Conservation (phyloP, 768 basidiomycete genomes). For the Crucibulum laeve region DNA sequence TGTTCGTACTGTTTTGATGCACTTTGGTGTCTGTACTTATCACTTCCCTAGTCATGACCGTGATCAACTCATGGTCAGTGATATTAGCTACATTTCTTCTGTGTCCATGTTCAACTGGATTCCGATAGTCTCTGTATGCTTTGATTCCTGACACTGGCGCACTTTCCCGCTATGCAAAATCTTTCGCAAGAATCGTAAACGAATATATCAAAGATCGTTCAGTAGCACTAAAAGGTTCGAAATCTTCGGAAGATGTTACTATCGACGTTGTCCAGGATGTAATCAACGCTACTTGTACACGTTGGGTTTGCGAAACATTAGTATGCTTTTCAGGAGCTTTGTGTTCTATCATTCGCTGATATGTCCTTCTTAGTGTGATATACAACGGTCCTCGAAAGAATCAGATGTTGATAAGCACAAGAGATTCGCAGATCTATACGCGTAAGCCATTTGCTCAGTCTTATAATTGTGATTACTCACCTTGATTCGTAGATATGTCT, state of each 20-base stretch:
- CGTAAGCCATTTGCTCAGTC: slow-evolving; percentile 5
- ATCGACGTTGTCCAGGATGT: slow-evolving; percentile 19
- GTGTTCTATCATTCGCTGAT: too few relatives aligned
- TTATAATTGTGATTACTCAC: background rate
- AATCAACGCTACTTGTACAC: slow-evolving; percentile 19
- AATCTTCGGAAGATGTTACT: background rate
- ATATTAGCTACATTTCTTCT: background rate
- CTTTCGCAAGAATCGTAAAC: slow-evolving; percentile 11
- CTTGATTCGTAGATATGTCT: slow-evolving; percentile 12
- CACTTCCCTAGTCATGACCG: slow-evolving; percentile 12
- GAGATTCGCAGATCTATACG: slow-evolving; percentile 13
- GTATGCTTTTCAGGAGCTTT: slow-evolving; percentile 9
- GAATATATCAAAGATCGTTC: slow-evolving; percentile 9
- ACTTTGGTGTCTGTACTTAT: background rate
- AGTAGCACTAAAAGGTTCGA: background rate
- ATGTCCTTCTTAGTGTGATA: too few relatives aligned
- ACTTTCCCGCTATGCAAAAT: slow-evolving; percentile 10
- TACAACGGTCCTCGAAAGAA: too few relatives aligned
- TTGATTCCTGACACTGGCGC: slow-evolving; percentile 13
- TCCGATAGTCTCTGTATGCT: slow-evolving; percentile 13
- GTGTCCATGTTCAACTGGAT: background rate
- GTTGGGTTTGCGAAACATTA: slow-evolving; percentile 21
- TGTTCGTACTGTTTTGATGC: slow-evolving; percentile 5
- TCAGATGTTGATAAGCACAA: slow-evolving; percentile 6
- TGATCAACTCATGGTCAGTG: slow-evolving; percentile 15